Conservation (phyloP, 345 rosid species). For the Eucalyptus microcorys region DNA sequence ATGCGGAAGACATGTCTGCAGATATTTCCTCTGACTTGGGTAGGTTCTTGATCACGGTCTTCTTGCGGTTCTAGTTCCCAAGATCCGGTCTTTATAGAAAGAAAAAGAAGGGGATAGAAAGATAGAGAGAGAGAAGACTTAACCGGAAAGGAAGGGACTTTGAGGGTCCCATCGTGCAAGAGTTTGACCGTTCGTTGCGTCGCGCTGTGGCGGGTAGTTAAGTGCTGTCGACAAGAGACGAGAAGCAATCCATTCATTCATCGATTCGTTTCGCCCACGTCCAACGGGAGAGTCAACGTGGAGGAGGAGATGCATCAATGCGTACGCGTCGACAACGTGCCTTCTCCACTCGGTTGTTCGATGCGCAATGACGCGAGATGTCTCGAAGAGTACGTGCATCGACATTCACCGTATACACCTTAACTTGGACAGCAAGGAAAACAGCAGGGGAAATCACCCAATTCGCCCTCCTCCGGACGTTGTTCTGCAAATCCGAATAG, state of each 20-base stretch:
- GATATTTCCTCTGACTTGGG: neutral
- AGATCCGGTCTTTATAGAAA: neutral
- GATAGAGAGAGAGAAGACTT: neutral
- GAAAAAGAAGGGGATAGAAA: neutral
- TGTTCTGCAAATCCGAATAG: neutral
- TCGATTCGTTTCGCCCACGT: fast-evolving
- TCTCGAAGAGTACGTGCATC: too few species aligned
- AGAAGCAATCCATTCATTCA: neutral
- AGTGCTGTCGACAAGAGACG: neutral
- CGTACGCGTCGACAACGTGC: neutral
- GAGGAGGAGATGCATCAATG: neutral
- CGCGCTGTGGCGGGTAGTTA: neutral
- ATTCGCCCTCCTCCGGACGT: neutral
- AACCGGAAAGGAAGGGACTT: neutral
- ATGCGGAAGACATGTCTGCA: neutral
- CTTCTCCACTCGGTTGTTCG: neutral
- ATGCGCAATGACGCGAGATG: fast-evolving
- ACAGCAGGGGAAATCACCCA: neutral
- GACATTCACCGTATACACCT: neutral
- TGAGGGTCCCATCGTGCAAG: neutral
- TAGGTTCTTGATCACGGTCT: neutral
- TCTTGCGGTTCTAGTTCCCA: neutral
- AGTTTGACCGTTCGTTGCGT: neutral
- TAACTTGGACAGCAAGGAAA: neutral
- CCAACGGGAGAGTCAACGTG: fast-evolving